These are phyloP conservation scores for Zygoascus hellenicus DNA, from an alignment of 1,139 yeast genomes.

Conservation along the genomic window DNA sequence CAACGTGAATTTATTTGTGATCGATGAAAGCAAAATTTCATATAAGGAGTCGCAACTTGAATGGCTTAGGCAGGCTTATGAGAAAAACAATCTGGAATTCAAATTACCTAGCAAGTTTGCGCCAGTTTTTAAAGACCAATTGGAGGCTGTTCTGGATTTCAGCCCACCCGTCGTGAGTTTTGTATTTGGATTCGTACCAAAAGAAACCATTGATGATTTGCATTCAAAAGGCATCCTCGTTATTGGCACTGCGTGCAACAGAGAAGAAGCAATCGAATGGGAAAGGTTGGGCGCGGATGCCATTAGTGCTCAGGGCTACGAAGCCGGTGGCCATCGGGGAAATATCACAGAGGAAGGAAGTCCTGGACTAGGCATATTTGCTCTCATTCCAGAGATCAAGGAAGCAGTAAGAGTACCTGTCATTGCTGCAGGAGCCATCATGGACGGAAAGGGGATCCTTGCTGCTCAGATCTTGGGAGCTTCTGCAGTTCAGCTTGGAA, in stretches of 20 bases:
- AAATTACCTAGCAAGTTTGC: slow-evolving; percentile 15
- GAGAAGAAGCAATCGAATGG: slow-evolving; percentile 37
- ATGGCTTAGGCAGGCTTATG: slow-evolving; percentile 17
- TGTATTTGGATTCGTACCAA: slow-evolving; percentile 40
- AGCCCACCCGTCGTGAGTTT: slow-evolving; percentile 39
- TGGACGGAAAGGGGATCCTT: slow-evolving; percentile 30
- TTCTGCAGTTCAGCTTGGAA: slow-evolving; percentile 38
- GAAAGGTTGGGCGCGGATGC: slow-evolving; percentile 38
- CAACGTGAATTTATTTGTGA: slow-evolving; percentile 39
- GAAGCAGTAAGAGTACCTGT: slow-evolving; percentile 26
- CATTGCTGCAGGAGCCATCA: slow-evolving; percentile 47
- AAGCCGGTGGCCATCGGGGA: slow-evolving; percentile 53
- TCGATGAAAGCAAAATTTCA: slow-evolving; percentile 6
- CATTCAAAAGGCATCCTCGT: slow-evolving; percentile 33
- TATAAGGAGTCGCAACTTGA: slow-evolving; percentile 6
- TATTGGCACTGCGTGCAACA: slow-evolving; percentile 41
- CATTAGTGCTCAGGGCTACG: slow-evolving; percentile 44
- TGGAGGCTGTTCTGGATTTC: slow-evolving; percentile 19
- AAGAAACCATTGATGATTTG: slow-evolving; percentile 30
- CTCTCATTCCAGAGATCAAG: slow-evolving; percentile 34
- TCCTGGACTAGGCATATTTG: slow-evolving; percentile 22
- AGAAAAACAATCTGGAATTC: slow-evolving; percentile 14
- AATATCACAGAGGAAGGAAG: slow-evolving; percentile 25
- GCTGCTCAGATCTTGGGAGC: slow-evolving; percentile 39
- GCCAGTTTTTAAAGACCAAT: slow-evolving; percentile 19